Evolutionary conservation across 495 filamentous ascomycete genomes (phyloP).

Genomic region (Paragyromitra xinjiangensis): DNA sequence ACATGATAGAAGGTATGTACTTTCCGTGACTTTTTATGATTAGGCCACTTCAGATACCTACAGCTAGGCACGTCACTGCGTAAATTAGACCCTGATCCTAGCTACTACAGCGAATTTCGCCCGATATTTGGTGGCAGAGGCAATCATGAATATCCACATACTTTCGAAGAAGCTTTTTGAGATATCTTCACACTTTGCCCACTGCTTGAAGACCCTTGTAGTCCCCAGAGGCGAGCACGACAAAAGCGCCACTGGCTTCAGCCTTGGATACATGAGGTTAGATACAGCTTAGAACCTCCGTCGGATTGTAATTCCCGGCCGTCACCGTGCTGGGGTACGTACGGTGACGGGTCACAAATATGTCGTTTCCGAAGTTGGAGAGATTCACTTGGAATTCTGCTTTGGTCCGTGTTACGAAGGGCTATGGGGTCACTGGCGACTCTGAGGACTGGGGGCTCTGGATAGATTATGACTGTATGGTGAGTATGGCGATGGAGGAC

Average conservation of each 20-base stretch:
- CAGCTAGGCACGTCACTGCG: background rate
- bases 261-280: background rate
- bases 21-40: background rate
- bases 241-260: background rate
- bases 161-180: background rate
- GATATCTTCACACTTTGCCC: slow-evolving; percentile 5
- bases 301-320: background rate
- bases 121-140: no score
- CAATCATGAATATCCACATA: background rate
- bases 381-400: background rate
- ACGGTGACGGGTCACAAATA: background rate
- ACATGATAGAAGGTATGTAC: background rate
- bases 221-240: background rate
- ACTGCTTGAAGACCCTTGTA: background rate
- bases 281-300: background rate
- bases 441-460: background rate
- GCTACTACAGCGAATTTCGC: background rate
- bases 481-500: background rate
- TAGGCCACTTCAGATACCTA: background rate
- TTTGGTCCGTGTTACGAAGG: background rate
- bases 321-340: background rate
- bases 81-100: background rate
- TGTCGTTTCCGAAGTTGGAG: background rate
- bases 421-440: background rate
- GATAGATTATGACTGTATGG: background rate